These are phyloP conservation scores for Guyanaporus albipodus DNA, from an alignment of 768 basidiomycete species.

Conservation along the genomic window DNA sequence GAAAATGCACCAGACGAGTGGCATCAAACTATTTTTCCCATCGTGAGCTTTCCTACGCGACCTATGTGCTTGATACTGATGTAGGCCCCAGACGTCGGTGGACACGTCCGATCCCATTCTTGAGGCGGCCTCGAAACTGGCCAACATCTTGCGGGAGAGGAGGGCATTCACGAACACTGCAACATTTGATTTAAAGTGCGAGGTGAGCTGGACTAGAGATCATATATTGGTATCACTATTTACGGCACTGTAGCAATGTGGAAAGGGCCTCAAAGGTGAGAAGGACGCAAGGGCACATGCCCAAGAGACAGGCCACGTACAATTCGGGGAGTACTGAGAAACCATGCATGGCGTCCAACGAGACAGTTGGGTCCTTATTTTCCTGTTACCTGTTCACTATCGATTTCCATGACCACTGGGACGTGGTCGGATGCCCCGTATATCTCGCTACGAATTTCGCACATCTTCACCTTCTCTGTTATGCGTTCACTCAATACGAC, in stretches of 20 bases:
- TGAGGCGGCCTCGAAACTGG: conserved; percentile 65
- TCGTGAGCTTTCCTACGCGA: conserved; percentile 34
- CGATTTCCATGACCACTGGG: conserved; percentile 75
- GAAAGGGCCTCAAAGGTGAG: conserved; percentile 86
- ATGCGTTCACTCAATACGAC: conserved; percentile 76
- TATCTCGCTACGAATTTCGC: conserved; percentile 81
- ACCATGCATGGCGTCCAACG: background rate
- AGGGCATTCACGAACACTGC: conserved; percentile 89
- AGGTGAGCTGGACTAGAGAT: conserved; percentile 43
- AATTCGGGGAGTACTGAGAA: conserved; percentile 77
- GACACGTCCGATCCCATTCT: conserved; percentile 53
- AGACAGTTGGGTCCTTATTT: background rate
- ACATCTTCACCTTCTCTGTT: conserved; percentile 61
- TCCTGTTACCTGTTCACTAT: conserved; percentile 36
- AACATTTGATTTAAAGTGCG: conserved; percentile 87
- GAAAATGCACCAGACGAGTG: conserved; percentile 76
- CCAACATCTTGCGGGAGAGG: conserved; percentile 64
- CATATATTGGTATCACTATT: conserved; percentile 4
- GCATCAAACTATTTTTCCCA: conserved; percentile 82
- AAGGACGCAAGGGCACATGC: conserved; percentile 91
- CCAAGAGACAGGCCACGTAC: conserved; percentile 76
- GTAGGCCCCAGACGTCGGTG: conserved; percentile 18
- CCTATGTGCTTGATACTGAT: conserved; percentile 22
- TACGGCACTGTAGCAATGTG: conserved; percentile 56
- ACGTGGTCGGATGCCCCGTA: conserved; percentile 88